phyloP scores from a whole-genome alignment of 108 stramenopile species.

The Seminavis robusta region DNA sequence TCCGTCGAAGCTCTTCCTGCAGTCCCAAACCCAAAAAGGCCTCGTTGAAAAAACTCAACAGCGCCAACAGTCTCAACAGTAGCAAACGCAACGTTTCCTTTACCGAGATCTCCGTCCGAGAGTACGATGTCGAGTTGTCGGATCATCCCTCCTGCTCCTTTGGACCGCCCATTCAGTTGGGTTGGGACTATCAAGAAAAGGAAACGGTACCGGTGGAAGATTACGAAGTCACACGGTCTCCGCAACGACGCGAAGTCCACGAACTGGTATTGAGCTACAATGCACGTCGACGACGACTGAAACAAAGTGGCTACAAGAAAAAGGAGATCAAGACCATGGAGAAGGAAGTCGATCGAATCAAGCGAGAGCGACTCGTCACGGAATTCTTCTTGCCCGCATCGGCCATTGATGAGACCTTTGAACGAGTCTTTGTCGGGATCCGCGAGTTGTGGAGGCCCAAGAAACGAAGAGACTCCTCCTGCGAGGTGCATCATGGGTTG shows the following conservation, averaged over 20 bases:
- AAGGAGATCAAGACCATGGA: conserved; percentile 31
- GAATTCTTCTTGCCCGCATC: conserved; percentile 27
- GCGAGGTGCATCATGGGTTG: no score
- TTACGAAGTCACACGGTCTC: conserved; percentile 18
- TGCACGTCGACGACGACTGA: conserved; percentile 36
- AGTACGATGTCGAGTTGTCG: conserved; percentile 47
- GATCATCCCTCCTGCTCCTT: conserved; percentile 60
- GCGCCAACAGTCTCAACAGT: not conserved
- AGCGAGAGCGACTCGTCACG: conserved; percentile 36
- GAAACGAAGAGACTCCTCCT: no score
- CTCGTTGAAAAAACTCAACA: conserved; percentile 14
- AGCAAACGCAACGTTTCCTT: conserved; percentile 49
- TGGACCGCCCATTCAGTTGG: conserved; percentile 57
- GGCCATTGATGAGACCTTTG: conserved; percentile 29
- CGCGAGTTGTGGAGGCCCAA: no score
- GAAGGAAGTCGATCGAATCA: conserved; percentile 38
- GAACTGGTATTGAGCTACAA: conserved; percentile 41
- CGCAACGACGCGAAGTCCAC: conserved; percentile 13
- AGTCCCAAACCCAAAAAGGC: conserved; percentile 1
- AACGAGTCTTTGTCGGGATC: conserved; percentile 15
- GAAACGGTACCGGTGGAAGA: conserved; percentile 28
- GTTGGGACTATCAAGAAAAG: conserved; percentile 51
- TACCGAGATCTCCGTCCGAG: conserved; percentile 39
- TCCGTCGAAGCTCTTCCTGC: not conserved
- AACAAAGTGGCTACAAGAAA: conserved; percentile 37